phyloP scores from a whole-genome alignment of 441 rosid species.

The Gossypium aridum region DNA sequence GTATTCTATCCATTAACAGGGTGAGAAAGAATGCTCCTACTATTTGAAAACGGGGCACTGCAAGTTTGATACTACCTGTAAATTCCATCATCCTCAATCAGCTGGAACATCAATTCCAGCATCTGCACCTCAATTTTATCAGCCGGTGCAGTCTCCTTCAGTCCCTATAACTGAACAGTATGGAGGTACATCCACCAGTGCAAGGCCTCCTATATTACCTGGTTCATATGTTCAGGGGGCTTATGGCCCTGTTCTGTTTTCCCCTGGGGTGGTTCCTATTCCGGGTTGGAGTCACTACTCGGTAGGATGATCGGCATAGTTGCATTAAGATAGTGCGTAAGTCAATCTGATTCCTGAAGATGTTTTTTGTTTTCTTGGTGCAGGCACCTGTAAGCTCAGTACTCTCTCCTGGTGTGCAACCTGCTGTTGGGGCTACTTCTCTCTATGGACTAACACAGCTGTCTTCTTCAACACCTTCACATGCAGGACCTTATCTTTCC shows the following conservation, averaged over 20 bases:
- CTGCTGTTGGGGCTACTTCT: slow-evolving; percentile 75
- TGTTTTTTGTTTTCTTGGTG: slow-evolving; percentile 18
- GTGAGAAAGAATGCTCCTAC: slow-evolving; percentile 92
- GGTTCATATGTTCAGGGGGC: slow-evolving; percentile 81
- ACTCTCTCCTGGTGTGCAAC: slow-evolving; percentile 81
- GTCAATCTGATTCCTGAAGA: slow-evolving; percentile 13
- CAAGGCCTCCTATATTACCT: slow-evolving; percentile 63
- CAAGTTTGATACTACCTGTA: slow-evolving; percentile 90
- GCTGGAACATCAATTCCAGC: slow-evolving; percentile 57
- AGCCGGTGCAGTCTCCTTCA: slow-evolving; percentile 83
- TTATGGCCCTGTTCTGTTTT: slow-evolving; percentile 63
- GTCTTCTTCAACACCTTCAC: slow-evolving; percentile 60
- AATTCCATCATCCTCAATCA: slow-evolving; percentile 94
- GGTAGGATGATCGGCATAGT: slow-evolving; percentile 33
- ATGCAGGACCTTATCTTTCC: slow-evolving; percentile 52
- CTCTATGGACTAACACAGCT: slow-evolving; percentile 65
- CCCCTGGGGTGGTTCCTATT: slow-evolving; percentile 78
- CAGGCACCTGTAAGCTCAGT: slow-evolving; percentile 92
- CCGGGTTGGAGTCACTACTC: slow-evolving; percentile 91
- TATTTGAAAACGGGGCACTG: slow-evolving; percentile 98
- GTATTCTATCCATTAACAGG: slow-evolving; percentile 29
- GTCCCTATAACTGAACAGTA: slow-evolving; percentile 66
- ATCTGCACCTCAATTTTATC: slow-evolving; percentile 92
- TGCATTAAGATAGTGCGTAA: neutral
- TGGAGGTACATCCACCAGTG: slow-evolving; percentile 54